These are phyloP conservation scores for Calonectria crousiana DNA, from an alignment of 2,329 filamentous ascomycete genomes.

Conservation along the genomic window DNA sequence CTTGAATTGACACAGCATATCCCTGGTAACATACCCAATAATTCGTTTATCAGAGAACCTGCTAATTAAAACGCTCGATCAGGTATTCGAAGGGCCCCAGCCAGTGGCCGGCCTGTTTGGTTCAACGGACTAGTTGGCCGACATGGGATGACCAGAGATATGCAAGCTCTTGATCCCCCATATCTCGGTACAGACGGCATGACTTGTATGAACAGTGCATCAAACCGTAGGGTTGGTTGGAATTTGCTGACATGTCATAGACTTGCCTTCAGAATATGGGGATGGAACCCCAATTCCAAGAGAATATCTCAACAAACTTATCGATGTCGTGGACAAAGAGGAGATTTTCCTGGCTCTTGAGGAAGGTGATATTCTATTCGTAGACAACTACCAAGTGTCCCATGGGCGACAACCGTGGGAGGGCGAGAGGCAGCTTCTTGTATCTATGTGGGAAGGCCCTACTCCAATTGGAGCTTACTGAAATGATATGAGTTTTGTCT, in stretches of 20 bases:
- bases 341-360: conserved; percentile 13
- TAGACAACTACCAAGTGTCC: conserved; percentile 29
- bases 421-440: conserved; percentile 27
- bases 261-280: conserved; percentile 15
- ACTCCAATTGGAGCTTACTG: conserved; percentile 18
- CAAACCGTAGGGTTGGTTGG: fast-evolving
- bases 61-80: not conserved
- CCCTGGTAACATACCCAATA: conserved; percentile 1
- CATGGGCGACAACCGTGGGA: conserved; percentile 30
- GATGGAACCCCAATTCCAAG: conserved; percentile 18
- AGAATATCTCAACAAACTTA: conserved; percentile 17
- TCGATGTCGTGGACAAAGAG: conserved; percentile 22
- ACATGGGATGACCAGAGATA: conserved; percentile 20
- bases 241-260: not conserved
- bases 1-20: conserved; percentile 33
- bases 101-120: conserved; percentile 23
- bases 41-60: not conserved
- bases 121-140: conserved; percentile 23
- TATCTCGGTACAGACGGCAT: conserved; percentile 14
- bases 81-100: conserved; percentile 7
- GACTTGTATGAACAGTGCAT: conserved; percentile 2
- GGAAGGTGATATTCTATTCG: conserved; percentile 17
- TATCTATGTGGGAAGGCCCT: conserved; percentile 30
- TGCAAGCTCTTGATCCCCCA: conserved; percentile 14
- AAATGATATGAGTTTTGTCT: not conserved